Percentiles rank a stretch among this genome's conserved stretches.
Conservation (phyloP, 768 basidiomycete species). For the Termitomyces sp. region DNA sequence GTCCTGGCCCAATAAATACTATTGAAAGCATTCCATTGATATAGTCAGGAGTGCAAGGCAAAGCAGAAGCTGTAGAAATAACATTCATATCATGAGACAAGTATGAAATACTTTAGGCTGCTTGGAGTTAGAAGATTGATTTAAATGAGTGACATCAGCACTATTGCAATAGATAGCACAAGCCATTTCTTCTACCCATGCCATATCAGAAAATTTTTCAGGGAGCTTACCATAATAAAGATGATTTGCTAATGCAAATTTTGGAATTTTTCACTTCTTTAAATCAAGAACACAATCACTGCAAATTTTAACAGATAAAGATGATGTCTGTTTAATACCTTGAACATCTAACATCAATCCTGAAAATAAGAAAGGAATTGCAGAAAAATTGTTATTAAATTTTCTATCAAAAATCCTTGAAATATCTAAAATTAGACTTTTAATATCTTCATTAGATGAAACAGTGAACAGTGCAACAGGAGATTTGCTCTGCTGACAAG, state of each 20-base stretch:
- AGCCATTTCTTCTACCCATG: constrained; percentile 27
- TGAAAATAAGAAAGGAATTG: background rate
- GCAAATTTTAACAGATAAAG: background rate
- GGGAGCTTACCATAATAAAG: constrained; percentile 20
- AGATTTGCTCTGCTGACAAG: background rate
- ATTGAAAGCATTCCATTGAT: constrained; percentile 21
- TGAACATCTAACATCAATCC: background rate
- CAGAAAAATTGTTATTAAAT: background rate
- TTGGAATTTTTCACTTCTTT: constrained; percentile 10
- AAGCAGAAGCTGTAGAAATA: constrained; percentile 20
- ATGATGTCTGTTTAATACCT: background rate
- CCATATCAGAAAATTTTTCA: constrained; percentile 17
- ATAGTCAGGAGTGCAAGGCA: constrained; percentile 24
- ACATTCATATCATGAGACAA: constrained; percentile 31
- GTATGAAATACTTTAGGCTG: constrained; percentile 26
- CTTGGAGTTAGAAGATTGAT: constrained; percentile 17
- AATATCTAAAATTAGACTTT: background rate
- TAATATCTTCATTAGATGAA: background rate
- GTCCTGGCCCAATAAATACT: constrained; percentile 26
- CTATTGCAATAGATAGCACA: constrained; percentile 23
- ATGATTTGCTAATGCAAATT: constrained; percentile 18
- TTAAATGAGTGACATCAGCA: constrained; percentile 23
- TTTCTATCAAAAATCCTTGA: background rate
- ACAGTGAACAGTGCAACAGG: background rate
- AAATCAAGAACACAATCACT: background rate